phyloP scores from a whole-genome alignment of 225 moss, liverwort and hornwort genomes.

The Pseudisothecium myosuroides region DNA sequence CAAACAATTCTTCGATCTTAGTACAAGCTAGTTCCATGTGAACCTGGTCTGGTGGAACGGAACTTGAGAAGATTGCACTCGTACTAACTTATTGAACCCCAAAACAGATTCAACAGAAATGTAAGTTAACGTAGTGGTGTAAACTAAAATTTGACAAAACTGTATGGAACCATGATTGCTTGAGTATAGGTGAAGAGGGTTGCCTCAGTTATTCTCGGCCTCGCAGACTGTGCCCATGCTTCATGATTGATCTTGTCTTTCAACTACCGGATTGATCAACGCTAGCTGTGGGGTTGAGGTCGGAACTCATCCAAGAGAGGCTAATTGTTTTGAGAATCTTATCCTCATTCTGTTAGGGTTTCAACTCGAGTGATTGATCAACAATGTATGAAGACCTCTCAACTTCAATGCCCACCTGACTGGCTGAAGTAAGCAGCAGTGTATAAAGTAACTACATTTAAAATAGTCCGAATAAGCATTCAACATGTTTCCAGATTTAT shows the following conservation, averaged over 20 bases:
- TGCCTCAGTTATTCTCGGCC: not conserved
- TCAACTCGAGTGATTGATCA: not conserved
- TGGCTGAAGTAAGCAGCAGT: not conserved
- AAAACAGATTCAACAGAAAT: not conserved
- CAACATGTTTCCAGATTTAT: not conserved
- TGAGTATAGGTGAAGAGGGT: not conserved
- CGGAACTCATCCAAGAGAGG: not conserved
- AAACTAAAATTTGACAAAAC: not conserved
- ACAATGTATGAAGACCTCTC: not conserved
- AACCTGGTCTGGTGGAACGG: not conserved
- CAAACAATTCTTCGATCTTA: not conserved
- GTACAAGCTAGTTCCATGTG: not conserved
- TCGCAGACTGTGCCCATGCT: not conserved
- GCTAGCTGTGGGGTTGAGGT: not conserved
- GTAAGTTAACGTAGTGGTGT: not conserved
- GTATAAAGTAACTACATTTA: not conserved
- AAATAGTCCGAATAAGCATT: too few relatives aligned
- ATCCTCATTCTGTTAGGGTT: not conserved
- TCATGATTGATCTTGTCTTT: not conserved
- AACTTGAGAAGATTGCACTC: not conserved
- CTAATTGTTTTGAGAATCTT: not conserved
- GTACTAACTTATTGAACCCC: not conserved
- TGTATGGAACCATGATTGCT: not conserved
- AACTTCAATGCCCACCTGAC: not conserved
- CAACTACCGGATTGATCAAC: not conserved